Percentiles rank a stretch among this genome's conserved stretches.
Conservation (phyloP, 2,329 filamentous ascomycete species). For the Hysterium pulicare region DNA sequence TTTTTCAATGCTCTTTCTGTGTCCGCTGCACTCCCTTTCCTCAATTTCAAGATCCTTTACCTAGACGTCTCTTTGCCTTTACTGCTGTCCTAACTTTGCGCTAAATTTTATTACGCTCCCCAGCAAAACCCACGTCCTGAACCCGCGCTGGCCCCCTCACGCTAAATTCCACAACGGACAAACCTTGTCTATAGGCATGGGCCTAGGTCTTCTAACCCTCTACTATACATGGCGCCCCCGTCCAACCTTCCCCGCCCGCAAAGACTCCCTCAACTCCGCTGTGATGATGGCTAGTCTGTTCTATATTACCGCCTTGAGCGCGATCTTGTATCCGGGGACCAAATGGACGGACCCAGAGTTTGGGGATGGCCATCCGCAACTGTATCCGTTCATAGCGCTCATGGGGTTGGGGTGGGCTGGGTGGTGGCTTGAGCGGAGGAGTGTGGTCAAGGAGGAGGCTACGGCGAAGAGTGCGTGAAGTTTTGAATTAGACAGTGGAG, state of each 20-base stretch:
- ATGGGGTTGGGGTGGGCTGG: slow-evolving; percentile 26
- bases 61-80: neutral
- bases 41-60: too few species aligned
- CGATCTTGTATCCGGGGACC: slow-evolving; percentile 47
- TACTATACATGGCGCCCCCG: slow-evolving; percentile 35
- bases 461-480: neutral
- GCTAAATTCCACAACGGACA: slow-evolving; percentile 54
- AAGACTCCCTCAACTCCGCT: slow-evolving; percentile 9
- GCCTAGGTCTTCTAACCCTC: slow-evolving; percentile 37
- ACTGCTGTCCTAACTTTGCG: neutral
- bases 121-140: slow-evolving; percentile 45
- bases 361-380: slow-evolving; percentile 39
- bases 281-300: slow-evolving; percentile 42
- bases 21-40: too few species aligned
- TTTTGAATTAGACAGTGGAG: too few species aligned
- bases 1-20: too few species aligned
- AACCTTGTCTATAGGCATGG: slow-evolving; percentile 48
- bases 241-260: neutral
- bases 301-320: slow-evolving; percentile 43
- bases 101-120: neutral
- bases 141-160: slow-evolving; percentile 50
- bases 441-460: neutral
- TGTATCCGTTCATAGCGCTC: slow-evolving; percentile 24
- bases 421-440: slow-evolving; percentile 25
- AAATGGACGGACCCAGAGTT: slow-evolving; percentile 47